phyloP scores from a whole-genome alignment of 208 protist genomes.

The Acanthamoeba culbertsoni region DNA sequence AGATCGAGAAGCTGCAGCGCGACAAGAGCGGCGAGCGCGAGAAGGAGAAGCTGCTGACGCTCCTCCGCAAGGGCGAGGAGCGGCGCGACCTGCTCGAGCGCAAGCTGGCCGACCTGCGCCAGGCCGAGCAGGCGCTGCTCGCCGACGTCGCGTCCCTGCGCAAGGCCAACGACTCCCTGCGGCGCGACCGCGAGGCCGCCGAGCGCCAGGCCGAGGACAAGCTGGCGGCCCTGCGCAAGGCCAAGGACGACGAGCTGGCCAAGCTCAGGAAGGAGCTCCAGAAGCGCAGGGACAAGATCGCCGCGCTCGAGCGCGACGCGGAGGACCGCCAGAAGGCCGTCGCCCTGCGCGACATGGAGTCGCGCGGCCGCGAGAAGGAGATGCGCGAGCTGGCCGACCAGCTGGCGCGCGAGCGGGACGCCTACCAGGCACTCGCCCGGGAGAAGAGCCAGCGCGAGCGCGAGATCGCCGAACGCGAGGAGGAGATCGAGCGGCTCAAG shows the following conservation, averaged over 20 bases:
- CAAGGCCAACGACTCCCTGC: not conserved
- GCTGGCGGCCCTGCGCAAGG: not conserved
- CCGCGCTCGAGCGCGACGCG: not conserved
- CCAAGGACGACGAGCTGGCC: not conserved
- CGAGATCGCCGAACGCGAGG: not conserved
- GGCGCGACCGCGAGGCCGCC: not conserved
- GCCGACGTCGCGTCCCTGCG: not conserved
- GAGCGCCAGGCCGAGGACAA: not conserved
- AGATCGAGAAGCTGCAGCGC: slow-evolving; percentile 50
- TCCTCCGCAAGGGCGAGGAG: slow-evolving; percentile 11
- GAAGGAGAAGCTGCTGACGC: not conserved
- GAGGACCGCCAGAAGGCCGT: slow-evolving; percentile 9
- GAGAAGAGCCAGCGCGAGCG: not conserved
- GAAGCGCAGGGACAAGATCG: not conserved
- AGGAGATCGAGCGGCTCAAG: not conserved
- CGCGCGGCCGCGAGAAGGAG: not conserved
- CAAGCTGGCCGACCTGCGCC: not conserved
- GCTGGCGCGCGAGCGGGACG: not conserved
- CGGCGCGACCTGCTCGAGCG: slow-evolving; percentile 4
- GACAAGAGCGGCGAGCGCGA: slow-evolving; percentile 22
- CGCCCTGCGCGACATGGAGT: not conserved
- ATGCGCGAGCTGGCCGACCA: not conserved
- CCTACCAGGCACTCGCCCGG: not conserved
- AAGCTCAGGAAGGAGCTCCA: not conserved
- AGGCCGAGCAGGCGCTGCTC: not conserved